Percentiles rank a stretch among this genome's conserved stretches.
phyloP scores from a whole-genome alignment of 768 basidiomycete species.

The Saitozyma podzolica region DNA sequence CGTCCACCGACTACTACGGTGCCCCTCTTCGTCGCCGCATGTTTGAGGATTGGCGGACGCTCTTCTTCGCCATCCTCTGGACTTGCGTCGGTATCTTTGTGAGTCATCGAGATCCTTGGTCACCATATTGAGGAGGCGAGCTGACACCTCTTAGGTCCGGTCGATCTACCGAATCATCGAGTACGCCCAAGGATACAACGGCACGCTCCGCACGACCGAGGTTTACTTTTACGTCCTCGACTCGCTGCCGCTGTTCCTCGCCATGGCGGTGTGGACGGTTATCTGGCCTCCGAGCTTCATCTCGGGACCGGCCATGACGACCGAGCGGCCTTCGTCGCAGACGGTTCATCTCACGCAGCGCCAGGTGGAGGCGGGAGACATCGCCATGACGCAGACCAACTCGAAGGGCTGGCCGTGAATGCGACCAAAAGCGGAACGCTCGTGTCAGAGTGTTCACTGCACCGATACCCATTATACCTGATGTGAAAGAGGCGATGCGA shows the following conservation, averaged over 20 bases:
- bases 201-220: slow-evolving; percentile 63
- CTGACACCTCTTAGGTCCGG: slow-evolving; percentile 55
- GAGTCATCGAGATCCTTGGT: slow-evolving; percentile 33
- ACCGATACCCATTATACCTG: too few species aligned
- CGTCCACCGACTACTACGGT: background rate
- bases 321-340: background rate
- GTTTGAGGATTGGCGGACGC: slow-evolving; percentile 63
- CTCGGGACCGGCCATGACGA: background rate
- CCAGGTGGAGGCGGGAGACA: too few species aligned
- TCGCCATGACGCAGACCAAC: too few species aligned
- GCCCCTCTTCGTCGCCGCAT: slow-evolving; percentile 29
- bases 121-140: background rate
- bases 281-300: slow-evolving; percentile 64
- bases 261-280: slow-evolving; percentile 60
- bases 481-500: too few species aligned
- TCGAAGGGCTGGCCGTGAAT: too few species aligned
- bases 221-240: slow-evolving; percentile 68
- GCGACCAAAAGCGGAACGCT: too few species aligned
- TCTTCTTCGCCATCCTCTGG: slow-evolving; percentile 59
- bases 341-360: too few species aligned
- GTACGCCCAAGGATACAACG: slow-evolving; percentile 64
- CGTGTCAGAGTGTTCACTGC: too few species aligned
- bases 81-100: slow-evolving; percentile 69
- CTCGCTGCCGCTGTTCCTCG: slow-evolving; percentile 66
- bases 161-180: slow-evolving; percentile 65